Conservation (phyloP, 2,329 filamentous ascomycete species). For the Polytolypa hystricis region DNA sequence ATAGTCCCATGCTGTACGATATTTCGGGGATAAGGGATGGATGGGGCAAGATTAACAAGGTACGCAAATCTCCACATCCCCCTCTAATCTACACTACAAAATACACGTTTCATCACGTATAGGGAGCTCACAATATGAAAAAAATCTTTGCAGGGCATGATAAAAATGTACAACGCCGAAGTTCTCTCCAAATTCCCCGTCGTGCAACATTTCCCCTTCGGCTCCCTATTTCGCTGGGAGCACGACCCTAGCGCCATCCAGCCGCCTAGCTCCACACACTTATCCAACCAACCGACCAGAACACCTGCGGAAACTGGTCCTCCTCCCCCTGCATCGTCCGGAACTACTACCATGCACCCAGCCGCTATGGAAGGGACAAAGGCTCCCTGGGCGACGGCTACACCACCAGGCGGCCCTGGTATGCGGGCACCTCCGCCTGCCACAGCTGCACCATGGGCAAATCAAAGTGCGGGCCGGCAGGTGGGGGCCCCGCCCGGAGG, state of each 20-base stretch:
- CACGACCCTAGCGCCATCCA: conserved; percentile 49
- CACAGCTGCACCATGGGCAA: conserved; percentile 21
- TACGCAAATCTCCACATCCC: conserved; percentile 16
- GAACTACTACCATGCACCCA: conserved; percentile 9
- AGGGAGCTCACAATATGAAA: background rate
- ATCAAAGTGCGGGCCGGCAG: conserved; percentile 8
- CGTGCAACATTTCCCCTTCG: conserved; percentile 89
- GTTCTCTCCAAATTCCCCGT: conserved; percentile 95
- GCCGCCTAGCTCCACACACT: conserved; percentile 45
- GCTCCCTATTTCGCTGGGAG: conserved; percentile 69
- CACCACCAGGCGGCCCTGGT: conserved; percentile 11
- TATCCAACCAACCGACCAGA: conserved; percentile 17
- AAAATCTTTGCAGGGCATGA: conserved; percentile 60
- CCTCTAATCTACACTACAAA: too few species aligned
- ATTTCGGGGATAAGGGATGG: conserved; percentile 82
- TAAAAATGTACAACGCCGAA: conserved; percentile 98
- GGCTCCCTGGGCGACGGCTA: conserved; percentile 24
- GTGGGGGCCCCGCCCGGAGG: background rate
- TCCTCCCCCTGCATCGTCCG: conserved; percentile 6
- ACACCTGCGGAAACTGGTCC: background rate
- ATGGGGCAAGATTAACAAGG: conserved; percentile 98
- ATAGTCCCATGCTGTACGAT: conserved; percentile 88
- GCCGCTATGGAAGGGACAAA: conserved; percentile 18
- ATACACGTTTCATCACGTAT: too few species aligned
- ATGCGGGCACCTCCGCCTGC: conserved; percentile 12